Evolutionary conservation across 2,329 filamentous ascomycete species (phyloP), one percentile per base, ranked within the genome.

Genomic region (Nemania abortiva): DNA sequence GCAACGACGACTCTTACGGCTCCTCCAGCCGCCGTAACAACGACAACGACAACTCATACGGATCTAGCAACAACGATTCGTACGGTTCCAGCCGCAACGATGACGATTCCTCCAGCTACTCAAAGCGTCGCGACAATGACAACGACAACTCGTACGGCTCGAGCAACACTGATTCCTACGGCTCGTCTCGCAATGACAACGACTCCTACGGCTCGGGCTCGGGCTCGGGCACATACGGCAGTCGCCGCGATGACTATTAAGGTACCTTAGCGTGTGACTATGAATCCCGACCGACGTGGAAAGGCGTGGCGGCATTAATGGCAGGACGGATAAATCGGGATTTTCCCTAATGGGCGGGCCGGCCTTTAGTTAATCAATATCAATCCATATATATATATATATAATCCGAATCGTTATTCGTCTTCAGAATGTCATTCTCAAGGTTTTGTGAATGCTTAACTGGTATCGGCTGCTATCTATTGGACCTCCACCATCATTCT

Each of bases 181-280:
- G 45, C 45, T 54, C 57, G 18, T 22, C 49, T 24, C 50, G 54
- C 20, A 63, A 72, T 39, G 55, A 72, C 18, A 27, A 54, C 27
- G 52, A 54, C 54, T 54, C 47, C 10, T 69, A 69, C 37, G 57
- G 63, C 15, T 57, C 49, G 39, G 49, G 63, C 15, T 57, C 49
- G 39, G 49, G 37, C 50, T 47, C 62, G 64, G 52, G 24, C 49
- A 22, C 39, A 15, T 71, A 72, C 22, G 70, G 34, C 6, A 63
- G 20, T 53, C 53, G 71, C 2, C 22, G 53, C 45, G 67, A 77
- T 64, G 70, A 76, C 45, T 72, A 75, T 53, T 68, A 73, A 39
- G 47, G 42, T 10, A 47, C 18, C 54, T 31, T 22, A 31, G 74
- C 52, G 72, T 34, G 22, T 20, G 15, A 37, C 20, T 9, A 57